Base-by-base conservation (phyloP, 192 early-diverging fungal genomes). In the Blastocladiella britannica region DNA sequence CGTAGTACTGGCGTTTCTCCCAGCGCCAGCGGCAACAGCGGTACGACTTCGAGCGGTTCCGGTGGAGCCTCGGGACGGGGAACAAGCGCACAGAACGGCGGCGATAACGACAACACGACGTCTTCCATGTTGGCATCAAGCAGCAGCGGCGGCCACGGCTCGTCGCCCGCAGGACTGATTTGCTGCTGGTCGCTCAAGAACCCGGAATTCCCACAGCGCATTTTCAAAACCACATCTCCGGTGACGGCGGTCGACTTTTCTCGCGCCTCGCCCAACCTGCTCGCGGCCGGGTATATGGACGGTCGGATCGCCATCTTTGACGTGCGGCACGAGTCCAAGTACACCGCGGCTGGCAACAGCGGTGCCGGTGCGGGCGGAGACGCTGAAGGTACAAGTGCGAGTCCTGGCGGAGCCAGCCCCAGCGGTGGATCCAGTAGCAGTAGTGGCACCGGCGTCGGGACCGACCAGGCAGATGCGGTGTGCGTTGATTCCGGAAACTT, bases 161-260 rank as follows among this genome's bases (percentile, higher is more conserved):
- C 51, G 58, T 12, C 61, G 4, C 53, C 57, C 5, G 53, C 67
- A 15, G 77, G 77, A 0, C 57, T 79, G 23, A 60, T 79, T 25
- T 55, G 75, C 15, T 75, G 72, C 55, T 79, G 77, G 77, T 72
- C 67, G 7, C 47, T 69, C 12, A 77, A 78, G 29, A 79, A 79
- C 54, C 73, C 73, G 2, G 77, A 79, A 62, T 73, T 77, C 29
- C 77, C 77, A 4, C 72, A 75, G 31, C 63, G 76, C 12, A 70
- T 76, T 9, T 79, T 72, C 61, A 53, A 59, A 9, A 62, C 67
- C 25, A 30, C 29, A 5, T 67, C 76, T n/a, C 52, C 67, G 7
- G 75, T 77, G 8, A 78, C 78, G 9, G 47, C 75, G 9, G 37
- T 80, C 22, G 77, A 80, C 59, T 80, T 80, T 51, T 76, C 76